phyloP scores from a whole-genome alignment of 2,329 filamentous ascomycete genomes.

The Paramyrothecium sp. region DNA sequence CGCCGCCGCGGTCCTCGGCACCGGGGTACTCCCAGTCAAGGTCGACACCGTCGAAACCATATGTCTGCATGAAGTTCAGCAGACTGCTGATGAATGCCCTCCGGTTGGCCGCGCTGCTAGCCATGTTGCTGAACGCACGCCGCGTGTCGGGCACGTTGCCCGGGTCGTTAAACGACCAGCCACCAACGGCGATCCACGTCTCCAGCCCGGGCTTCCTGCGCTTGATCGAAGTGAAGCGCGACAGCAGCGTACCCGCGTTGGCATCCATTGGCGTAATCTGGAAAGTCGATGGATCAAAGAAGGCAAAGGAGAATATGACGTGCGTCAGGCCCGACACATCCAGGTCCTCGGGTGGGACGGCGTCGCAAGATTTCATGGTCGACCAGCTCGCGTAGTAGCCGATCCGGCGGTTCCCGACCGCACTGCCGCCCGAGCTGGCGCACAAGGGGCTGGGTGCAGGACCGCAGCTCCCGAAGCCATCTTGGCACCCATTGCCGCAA shows the following conservation, averaged over 20 bases:
- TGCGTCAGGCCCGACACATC: slow-evolving; percentile 21
- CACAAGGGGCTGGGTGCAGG: no score
- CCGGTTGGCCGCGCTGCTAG: no score
- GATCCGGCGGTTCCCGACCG: slow-evolving; percentile 13
- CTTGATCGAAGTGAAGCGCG: slow-evolving; percentile 10
- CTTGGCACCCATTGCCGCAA: slow-evolving; percentile 15
- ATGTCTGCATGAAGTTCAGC: slow-evolving; percentile 16
- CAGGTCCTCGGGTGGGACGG: slow-evolving; percentile 18
- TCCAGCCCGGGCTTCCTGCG: slow-evolving; percentile 23
- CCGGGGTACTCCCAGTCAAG: slow-evolving; percentile 26
- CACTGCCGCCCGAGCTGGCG: slow-evolving; percentile 3
- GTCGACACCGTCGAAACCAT: slow-evolving; percentile 26
- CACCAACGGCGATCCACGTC: slow-evolving; percentile 35
- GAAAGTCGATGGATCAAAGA: slow-evolving; percentile 26
- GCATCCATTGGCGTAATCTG: background rate
- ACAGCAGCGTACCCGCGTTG: background rate
- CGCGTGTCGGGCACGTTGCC: no score
- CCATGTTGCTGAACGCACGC: no score
- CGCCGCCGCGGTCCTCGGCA: slow-evolving; percentile 19
- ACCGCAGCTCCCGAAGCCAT: slow-evolving; percentile 11
- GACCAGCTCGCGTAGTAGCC: slow-evolving; percentile 28
- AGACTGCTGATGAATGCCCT: slow-evolving; percentile 33
- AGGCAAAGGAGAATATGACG: slow-evolving; percentile 29
- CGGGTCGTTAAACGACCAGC: no score
- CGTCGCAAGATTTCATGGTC: slow-evolving; percentile 9